Evolutionary conservation across 305 asterid species (phyloP), one percentile per base, ranked within the genome.

Genomic region (Rubia tinctorum): DNA sequence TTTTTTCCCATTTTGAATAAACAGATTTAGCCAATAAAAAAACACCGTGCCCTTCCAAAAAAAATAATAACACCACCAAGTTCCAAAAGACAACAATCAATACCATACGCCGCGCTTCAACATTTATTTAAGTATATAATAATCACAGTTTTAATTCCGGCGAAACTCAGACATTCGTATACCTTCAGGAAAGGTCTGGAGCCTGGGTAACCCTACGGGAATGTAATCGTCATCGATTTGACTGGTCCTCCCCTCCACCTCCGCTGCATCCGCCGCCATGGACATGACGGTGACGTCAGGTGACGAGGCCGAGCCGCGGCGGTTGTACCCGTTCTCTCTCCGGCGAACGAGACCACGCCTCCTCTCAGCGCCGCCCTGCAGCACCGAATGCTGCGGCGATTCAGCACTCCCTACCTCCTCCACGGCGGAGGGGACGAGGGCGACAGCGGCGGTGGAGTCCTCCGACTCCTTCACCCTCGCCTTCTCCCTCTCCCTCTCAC

Each of bases 381-480:
- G 66, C 81, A 63, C 85, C 61, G 81, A 84, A 74, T 76, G 88
- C 76, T 82, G 91, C 73, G 81, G 78, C 73, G 88, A 84, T 58
- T 83, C 89, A 17, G 44, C 84, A 73, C 71, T 83, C 20, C 27
- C 88, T 34, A 79, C 88, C 72, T 40, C 74, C 59, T 49, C 84
- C 72, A 73, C 76, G 22, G 27, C 43, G 9, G 43, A 37, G 42
- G 67, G 76, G 72, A 73, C 77, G 22, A n/a, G 27, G 25, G 68
- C 69, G 45, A 22, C 76, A 68, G 77, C 76, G 22, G 22, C 77
- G 23, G 94, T 95, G 23, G 84, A 87, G 90, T 90, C 96, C 40
- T 87, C 67, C 89, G 88, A 80, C 98, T 85, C 87, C 51, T 47
- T 75, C 77, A 73, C 73, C n/a, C n/a, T n/a, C n/a, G n/a, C n/a